Base-by-base conservation (phyloP, 164 flowering plant species). In the Echeveria elegans region DNA sequence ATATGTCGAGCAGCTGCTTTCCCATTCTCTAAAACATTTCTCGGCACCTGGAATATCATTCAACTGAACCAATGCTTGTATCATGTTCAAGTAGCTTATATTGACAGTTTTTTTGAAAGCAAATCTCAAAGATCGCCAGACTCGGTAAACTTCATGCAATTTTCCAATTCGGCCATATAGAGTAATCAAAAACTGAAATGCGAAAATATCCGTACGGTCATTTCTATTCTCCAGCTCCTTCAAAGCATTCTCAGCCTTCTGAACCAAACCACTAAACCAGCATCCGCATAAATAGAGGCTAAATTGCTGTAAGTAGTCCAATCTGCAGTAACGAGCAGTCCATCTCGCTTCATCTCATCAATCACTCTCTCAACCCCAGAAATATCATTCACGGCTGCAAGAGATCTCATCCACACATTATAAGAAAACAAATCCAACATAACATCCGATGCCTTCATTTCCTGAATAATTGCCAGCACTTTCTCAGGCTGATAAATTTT, bases 281-380 rank as follows among this genome's bases (percentile, higher is more conserved):
- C 88, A 73, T 88, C 77, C 41, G 78, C 89, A 75, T 88, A 94
- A 56, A 94, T 89, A 8, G 97, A 86, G 18, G 96, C 96, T 68
- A 91, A 71, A 72, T 94, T 89, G 80, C 96, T 89, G 69, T 86
- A 91, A 11, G 88, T 89, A 30, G 99, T 91, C 99, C 97, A 94
- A 74, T 91, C 96, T 21, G 71, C 81, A 67, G 73, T 58, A 66
- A 86, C 92, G n/a, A n/a, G n/a, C 67, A 85, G 82, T 12, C 89
- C 96, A 73, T 91, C 92, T 78, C 89, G 78, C 79, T 84, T 94
- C 90, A 91, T 84, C 76, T 94, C 96, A 28, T 89, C 92, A 34
- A 87, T 68, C 14, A 94, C 94, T 74, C 97, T 85, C 74, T 91
- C 96, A 70, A 85, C 96, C 65, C 96, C 96, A 63, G 80, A 73